These are phyloP conservation scores for Chytriomyces hyalinus DNA, from an alignment of 192 early-diverging fungal genomes.

Conservation along the genomic window DNA sequence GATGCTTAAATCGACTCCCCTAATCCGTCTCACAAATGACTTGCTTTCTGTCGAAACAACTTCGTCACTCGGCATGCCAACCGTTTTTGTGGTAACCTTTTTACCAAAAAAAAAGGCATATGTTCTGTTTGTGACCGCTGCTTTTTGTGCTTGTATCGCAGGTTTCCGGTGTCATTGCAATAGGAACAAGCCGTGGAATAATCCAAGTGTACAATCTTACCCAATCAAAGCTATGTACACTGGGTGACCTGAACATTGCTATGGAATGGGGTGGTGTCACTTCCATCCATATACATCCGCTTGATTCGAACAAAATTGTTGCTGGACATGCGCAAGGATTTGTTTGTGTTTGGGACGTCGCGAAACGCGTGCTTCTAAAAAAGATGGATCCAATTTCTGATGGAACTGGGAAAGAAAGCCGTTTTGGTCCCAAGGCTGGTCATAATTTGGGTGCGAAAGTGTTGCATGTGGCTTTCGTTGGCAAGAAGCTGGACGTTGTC, in stretches of 20 bases:
- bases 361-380: conserved; percentile 30
- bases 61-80: conserved; percentile 43
- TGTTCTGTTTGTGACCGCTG: background rate
- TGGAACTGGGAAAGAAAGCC: background rate
- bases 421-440: conserved; percentile 22
- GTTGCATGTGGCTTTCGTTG: conserved; percentile 47
- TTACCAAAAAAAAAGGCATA: background rate
- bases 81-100: conserved; percentile 24
- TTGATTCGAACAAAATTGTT: conserved; percentile 41
- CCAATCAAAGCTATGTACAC: conserved; percentile 33
- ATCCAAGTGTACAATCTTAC: conserved; percentile 47
- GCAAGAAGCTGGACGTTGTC: conserved; percentile 39
- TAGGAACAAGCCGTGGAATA: conserved; percentile 48
- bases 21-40: conserved; percentile 32
- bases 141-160: background rate
- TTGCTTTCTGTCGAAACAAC: conserved; percentile 40
- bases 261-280: conserved; percentile 44
- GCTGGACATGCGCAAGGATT: conserved; percentile 47
- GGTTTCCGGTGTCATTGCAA: conserved; percentile 39
- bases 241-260: conserved; percentile 42
- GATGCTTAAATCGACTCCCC: conserved; percentile 44
- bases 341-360: conserved; percentile 56
- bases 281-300: conserved; percentile 40
- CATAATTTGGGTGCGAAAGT: conserved; percentile 46
- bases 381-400: conserved; percentile 34